Percentiles rank a stretch among this genome's conserved stretches.
Conservation (phyloP, 495 filamentous ascomycete species). For the Sporormia fimetaria region DNA sequence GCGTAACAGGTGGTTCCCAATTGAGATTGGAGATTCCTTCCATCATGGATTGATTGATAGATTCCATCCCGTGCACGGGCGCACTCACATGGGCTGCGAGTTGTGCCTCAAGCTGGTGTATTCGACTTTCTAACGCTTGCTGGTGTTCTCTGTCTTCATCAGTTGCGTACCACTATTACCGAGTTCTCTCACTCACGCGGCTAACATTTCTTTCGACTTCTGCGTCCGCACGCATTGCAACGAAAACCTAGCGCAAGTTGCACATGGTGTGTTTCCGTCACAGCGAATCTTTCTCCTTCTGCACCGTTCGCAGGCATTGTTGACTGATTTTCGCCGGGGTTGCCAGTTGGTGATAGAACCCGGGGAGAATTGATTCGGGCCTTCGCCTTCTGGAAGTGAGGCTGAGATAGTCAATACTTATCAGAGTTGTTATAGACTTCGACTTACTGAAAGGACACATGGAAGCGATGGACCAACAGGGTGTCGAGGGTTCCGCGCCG, state of each 20-base stretch:
- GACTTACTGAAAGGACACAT: conserved; percentile 22
- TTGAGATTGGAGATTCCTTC: conserved; percentile 3
- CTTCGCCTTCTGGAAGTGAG: conserved; percentile 12
- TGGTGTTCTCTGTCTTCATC: conserved; percentile 15
- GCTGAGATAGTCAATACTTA: conserved; percentile 6
- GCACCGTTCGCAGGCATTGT: conserved; percentile 19
- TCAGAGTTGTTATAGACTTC: not conserved
- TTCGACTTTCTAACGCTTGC: conserved; percentile 16
- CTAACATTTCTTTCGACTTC: conserved; percentile 14
- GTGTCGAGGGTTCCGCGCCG: conserved; percentile 18
- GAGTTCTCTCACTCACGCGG: conserved; percentile 19
- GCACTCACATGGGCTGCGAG: conserved; percentile 14
- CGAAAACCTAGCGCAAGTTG: conserved; percentile 19
- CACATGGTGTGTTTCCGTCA: conserved; percentile 19
- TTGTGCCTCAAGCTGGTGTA: conserved; percentile 19
- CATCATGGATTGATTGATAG: conserved; percentile 11
- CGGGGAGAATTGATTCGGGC: conserved; percentile 10
- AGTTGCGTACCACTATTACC: conserved; percentile 7
- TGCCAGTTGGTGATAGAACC: conserved; percentile 13
- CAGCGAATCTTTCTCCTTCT: conserved; percentile 16
- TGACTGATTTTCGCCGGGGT: conserved; percentile 17
- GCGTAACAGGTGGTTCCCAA: conserved; percentile 14
- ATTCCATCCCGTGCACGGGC: conserved; percentile 22
- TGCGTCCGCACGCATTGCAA: conserved; percentile 14
- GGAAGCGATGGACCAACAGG: not conserved